Evolutionary conservation across 2,329 filamentous ascomycete species (phyloP).

Genomic region (Nemania serpens): DNA sequence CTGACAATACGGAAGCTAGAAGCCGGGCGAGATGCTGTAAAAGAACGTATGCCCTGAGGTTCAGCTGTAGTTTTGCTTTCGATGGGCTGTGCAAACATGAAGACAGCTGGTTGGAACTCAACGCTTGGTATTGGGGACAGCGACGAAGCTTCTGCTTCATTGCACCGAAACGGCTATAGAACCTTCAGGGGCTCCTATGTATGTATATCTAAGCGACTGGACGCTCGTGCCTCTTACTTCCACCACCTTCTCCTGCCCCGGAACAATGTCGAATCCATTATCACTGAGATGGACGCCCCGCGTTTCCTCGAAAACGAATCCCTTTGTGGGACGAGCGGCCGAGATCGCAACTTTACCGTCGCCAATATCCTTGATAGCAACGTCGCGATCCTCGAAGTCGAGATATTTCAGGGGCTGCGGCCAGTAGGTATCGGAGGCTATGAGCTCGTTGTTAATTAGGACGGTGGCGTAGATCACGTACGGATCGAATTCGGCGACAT

Average conservation of each 20-base stretch:
- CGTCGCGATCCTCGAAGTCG: conserved; percentile 51
- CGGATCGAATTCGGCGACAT: conserved; percentile 47
- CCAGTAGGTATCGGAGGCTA: conserved; percentile 60
- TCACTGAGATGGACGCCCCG: conserved; percentile 55
- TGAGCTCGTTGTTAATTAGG: conserved; percentile 43
- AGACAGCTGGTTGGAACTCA: too few relatives aligned
- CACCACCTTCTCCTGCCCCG: conserved; percentile 46
- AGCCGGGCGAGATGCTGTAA: too few relatives aligned
- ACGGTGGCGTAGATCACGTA: conserved; percentile 55
- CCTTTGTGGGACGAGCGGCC: conserved; percentile 58
- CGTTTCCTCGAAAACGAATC: conserved; percentile 57
- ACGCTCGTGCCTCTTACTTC: conserved; percentile 30
- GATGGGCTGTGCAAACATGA: too few relatives aligned
- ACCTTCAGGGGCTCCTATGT: conserved; percentile 34
- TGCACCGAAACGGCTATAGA: conserved; percentile 24
- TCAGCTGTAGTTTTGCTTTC: too few relatives aligned
- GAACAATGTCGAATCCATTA: conserved; percentile 63
- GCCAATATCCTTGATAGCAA: conserved; percentile 42
- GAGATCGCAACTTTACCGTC: conserved; percentile 38
- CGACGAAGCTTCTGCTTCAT: neutral
- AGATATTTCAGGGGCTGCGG: conserved; percentile 67
- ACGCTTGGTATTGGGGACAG: too few relatives aligned
- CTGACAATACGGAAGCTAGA: too few relatives aligned
- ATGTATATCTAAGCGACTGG: conserved; percentile 34
- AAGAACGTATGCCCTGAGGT: too few relatives aligned